Evolutionary conservation across 1,139 yeast genomes (phyloP), one percentile per base, ranked within the genome.

Genomic region (Yamadazyma trypodendri): DNA sequence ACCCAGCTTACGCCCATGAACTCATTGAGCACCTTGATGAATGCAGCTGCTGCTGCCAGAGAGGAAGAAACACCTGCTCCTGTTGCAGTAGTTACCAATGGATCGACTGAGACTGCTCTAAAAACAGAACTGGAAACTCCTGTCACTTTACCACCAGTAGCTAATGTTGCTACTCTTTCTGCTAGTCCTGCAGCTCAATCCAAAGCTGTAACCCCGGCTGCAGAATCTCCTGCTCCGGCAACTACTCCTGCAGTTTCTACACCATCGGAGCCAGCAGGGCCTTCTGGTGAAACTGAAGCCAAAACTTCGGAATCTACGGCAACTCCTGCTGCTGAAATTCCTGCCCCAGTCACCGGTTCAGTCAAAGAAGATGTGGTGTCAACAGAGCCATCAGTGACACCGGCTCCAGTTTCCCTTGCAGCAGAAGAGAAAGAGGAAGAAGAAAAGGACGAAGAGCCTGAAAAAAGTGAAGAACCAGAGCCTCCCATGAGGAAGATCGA

Each of bases 401-500:
- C 21, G 15, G 22, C 30, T 2, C 34, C 40, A 3, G 20, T 39
- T 14, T 31, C 38, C 9, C 11, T n/a, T 14, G 34, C 13, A 11
- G 7, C 25, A 33, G 35, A 37, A 32, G 41, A 42, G 7, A 45
- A 38, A 3, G 41, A 47, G 8, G 40, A 41, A 24, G 58, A 56
- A 28, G 51, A 52, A 7, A 63, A 69, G 16, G 75, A 57, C 20
- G 56, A 63, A 23, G 63, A 58, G 31, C 59, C 58, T 32, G 51
- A 49, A 34, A 40, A 56, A 37, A 44, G 46, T 37, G 53, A 55
- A 40, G 63, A 66, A 4, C 66, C 68, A 11, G 92, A 83, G 48
- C 81, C 84, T 22, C 88, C 86, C 16, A 79, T 84, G 56, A 73
- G 95, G 53, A 75, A 81, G 49, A 81, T 86, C 18, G 90, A 83